A percentile compares a stretch with the other conserved stretches of the same genome.
Conservation (phyloP, 805 yeast species). For the Starmerella sp. region DNA sequence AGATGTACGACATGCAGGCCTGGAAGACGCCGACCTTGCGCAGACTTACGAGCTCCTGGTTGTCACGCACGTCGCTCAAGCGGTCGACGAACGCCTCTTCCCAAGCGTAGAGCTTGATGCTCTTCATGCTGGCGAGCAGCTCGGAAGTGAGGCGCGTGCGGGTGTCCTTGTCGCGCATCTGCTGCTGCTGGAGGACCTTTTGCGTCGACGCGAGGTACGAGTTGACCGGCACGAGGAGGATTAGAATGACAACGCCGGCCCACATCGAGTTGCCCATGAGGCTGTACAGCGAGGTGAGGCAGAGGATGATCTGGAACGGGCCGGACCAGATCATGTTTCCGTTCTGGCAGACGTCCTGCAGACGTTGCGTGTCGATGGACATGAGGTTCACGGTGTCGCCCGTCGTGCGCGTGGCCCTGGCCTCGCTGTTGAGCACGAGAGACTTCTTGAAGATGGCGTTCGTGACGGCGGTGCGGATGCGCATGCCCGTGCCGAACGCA, state of each 20-base stretch:
- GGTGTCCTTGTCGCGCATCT: conserved; percentile 82
- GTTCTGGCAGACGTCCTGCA: conserved; percentile 71
- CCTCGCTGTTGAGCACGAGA: conserved; percentile 52
- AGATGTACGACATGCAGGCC: conserved; percentile 75
- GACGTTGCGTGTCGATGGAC: conserved; percentile 87
- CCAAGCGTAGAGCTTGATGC: conserved; percentile 92
- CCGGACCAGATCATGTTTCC: conserved; percentile 83
- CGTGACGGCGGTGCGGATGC: conserved; percentile 47
- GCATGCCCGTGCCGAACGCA: conserved; percentile 47
- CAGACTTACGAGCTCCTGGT: conserved; percentile 68
- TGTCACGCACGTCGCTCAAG: conserved; percentile 73
- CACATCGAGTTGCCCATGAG: conserved; percentile 84
- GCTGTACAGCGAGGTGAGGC: conserved; percentile 60
- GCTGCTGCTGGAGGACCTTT: conserved; percentile 63
- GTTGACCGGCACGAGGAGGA: conserved; percentile 70
- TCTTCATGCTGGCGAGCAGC: conserved; percentile 77
- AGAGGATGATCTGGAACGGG: conserved; percentile 73
- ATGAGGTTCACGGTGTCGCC: conserved; percentile 91
- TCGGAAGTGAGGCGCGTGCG: conserved; percentile 82
- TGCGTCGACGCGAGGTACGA: conserved; percentile 48
- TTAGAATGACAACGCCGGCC: conserved; percentile 74
- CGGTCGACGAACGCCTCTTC: conserved; percentile 71
- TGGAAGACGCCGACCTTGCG: conserved; percentile 67
- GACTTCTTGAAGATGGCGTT: conserved; percentile 63
- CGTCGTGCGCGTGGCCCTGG: conserved; percentile 55